Conservation (phyloP, 345 rosid genomes). For the Lenwebbia sp. region DNA sequence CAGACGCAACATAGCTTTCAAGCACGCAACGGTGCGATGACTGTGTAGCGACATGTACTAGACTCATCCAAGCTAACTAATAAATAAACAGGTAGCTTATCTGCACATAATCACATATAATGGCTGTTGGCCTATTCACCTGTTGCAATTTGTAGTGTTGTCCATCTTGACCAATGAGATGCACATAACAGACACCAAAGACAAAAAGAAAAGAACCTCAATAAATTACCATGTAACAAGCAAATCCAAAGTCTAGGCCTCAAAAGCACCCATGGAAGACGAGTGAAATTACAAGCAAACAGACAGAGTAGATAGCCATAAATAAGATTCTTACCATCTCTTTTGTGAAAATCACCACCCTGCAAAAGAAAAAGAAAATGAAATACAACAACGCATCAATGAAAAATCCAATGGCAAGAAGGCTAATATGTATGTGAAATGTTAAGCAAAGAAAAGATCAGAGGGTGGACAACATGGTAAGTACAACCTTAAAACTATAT, state of each 20-base stretch:
- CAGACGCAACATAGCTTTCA: neutral
- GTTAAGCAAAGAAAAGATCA: constrained; percentile 37
- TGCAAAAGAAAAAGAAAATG: constrained; percentile 26
- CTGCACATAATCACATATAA: neutral
- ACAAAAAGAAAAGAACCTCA: neutral
- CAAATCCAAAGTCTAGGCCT: neutral
- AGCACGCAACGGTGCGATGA: neutral
- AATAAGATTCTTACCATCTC: constrained; percentile 61
- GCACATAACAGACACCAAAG: neutral
- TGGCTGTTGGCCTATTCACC: neutral
- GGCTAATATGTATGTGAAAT: constrained; percentile 11
- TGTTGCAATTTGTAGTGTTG: neutral
- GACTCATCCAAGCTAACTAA: neutral
- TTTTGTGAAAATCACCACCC: constrained; percentile 90
- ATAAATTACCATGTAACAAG: neutral
- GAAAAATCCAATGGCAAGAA: neutral
- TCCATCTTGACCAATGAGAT: neutral
- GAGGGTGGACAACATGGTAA: constrained; percentile 56
- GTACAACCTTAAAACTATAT: constrained; percentile 98
- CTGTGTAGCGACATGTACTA: neutral
- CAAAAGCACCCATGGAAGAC: neutral
- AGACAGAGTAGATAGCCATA: neutral
- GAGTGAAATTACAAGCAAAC: neutral
- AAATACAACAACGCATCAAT: constrained; percentile 10
- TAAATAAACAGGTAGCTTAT: neutral